Percentiles rank a stretch among this genome's conserved stretches.
Evolutionary conservation across 2,329 filamentous ascomycete species (phyloP).

Genomic region (Cryphonectria naterciae): DNA sequence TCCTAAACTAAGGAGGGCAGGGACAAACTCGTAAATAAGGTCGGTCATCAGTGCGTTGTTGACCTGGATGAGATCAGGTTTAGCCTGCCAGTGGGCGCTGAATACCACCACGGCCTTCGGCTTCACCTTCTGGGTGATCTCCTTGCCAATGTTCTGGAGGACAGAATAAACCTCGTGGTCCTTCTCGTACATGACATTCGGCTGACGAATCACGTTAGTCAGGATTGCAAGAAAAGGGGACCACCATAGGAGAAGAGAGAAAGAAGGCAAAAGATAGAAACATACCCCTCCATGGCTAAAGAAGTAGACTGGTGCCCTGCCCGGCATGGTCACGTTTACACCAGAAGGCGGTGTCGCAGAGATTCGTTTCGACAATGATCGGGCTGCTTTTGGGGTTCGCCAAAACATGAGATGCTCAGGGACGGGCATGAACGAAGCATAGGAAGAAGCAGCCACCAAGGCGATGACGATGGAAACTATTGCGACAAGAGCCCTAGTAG

Average conservation of each 20-base stretch:
- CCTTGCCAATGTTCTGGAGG: slow-evolving; percentile 66
- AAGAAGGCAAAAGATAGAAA: accelerated
- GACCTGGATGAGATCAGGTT: slow-evolving; percentile 59
- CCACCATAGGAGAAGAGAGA: too few species aligned
- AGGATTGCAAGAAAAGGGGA: not conserved
- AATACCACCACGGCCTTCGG: slow-evolving; percentile 76
- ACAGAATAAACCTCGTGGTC: slow-evolving; percentile 69
- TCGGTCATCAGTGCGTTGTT: slow-evolving; percentile 68
- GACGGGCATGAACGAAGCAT: slow-evolving; percentile 1
- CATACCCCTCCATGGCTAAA: slow-evolving; percentile 54
- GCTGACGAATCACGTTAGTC: slow-evolving; percentile 40
- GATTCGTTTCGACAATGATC: not conserved
- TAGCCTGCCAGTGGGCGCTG: slow-evolving; percentile 76
- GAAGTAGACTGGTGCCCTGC: slow-evolving; percentile 51
- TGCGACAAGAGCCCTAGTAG: slow-evolving; percentile 18
- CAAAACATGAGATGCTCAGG: slow-evolving; percentile 17
- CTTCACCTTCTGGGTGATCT: slow-evolving; percentile 72
- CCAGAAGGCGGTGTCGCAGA: not conserved
- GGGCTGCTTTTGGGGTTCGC: slow-evolving; percentile 9
- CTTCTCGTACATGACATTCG: slow-evolving; percentile 70
- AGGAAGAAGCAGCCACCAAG: slow-evolving; percentile 20
- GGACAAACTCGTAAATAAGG: slow-evolving; percentile 64
- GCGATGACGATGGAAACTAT: slow-evolving; percentile 16
- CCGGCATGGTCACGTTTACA: slow-evolving; percentile 33
- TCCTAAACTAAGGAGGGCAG: not conserved